phyloP scores from a whole-genome alignment of 306 rosid genomes.

The Prunus campanulata region DNA sequence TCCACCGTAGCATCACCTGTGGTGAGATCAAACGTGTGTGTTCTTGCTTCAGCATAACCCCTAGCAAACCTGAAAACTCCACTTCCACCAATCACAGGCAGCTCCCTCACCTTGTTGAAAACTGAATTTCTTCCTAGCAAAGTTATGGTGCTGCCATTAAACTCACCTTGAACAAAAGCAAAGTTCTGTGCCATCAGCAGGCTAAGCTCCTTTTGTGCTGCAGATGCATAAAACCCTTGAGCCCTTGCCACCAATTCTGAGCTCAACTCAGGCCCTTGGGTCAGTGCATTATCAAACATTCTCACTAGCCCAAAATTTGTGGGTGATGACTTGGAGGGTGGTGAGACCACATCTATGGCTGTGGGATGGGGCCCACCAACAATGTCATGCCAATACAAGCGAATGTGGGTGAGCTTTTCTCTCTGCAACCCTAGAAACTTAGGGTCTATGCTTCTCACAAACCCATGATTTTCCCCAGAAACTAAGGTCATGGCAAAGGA shows the following conservation, averaged over 20 bases:
- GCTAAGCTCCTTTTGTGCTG: constrained; percentile 23
- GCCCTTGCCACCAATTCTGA: constrained; percentile 35
- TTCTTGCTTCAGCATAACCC: constrained; percentile 52
- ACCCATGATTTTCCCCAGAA: constrained; percentile 8
- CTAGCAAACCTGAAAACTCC: constrained; percentile 66
- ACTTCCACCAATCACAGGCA: constrained; percentile 83
- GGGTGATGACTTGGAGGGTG: constrained; percentile 6
- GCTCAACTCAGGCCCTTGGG: constrained; percentile 24
- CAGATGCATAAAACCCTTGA: constrained; percentile 33
- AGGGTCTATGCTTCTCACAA: constrained; percentile 28
- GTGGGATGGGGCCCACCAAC: constrained; percentile 30
- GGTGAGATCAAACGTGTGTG: constrained; percentile 19
- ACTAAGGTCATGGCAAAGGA: not conserved
- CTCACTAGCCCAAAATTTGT: constrained; percentile 22
- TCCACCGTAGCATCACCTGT: constrained; percentile 53
- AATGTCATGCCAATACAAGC: constrained; percentile 68
- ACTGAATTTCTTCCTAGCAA: constrained; percentile 58
- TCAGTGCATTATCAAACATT: constrained; percentile 37
- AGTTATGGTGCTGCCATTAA: constrained; percentile 59
- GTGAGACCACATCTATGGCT: constrained; percentile 5
- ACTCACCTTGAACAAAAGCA: constrained; percentile 51
- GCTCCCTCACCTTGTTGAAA: constrained; percentile 48
- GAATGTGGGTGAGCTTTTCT: constrained; percentile 57
- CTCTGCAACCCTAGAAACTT: constrained; percentile 30
- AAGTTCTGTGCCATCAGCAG: constrained; percentile 62